A percentile compares a stretch with the other conserved stretches of the same genome.
phyloP scores from a whole-genome alignment of 2,329 filamentous ascomycete species.

The Xylariomycetidae sp. region DNA sequence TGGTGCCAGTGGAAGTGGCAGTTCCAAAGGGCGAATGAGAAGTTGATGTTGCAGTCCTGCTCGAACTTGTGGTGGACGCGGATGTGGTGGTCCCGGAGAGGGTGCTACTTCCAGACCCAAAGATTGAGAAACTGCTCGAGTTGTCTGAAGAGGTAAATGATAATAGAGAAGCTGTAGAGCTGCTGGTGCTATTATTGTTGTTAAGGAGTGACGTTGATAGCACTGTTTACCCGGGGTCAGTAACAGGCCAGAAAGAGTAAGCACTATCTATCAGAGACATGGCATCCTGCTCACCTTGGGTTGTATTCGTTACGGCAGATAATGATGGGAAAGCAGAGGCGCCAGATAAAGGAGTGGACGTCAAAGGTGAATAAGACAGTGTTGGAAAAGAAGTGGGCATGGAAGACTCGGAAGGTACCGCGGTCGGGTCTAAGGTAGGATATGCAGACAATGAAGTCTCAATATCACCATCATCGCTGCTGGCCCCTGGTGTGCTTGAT shows the following conservation, averaged over 20 bases:
- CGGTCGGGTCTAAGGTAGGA: conserved; percentile 20
- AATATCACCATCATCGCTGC: conserved; percentile 18
- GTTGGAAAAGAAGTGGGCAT: conserved; percentile 29
- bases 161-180: conserved; percentile 16
- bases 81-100: too few species aligned
- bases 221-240: too few species aligned
- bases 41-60: conserved; percentile 3
- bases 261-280: too few species aligned
- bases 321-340: conserved; percentile 23
- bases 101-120: too few species aligned
- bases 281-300: too few species aligned
- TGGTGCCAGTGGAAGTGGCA: conserved; percentile 9
- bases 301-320: conserved; percentile 23
- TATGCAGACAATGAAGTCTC: conserved; percentile 9
- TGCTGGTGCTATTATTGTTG: conserved; percentile 7
- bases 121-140: conserved; percentile 13
- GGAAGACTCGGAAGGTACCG: conserved; percentile 24
- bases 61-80: too few species aligned
- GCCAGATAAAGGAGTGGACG: conserved; percentile 27
- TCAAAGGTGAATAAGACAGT: conserved; percentile 26
- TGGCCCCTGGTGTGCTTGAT: not conserved
- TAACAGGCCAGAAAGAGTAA: too few species aligned
- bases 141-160: conserved; percentile 18
- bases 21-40: conserved; percentile 9
- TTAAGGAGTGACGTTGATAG: conserved; percentile 7